Base-by-base conservation (phyloP, 768 basidiomycete species). In the Suillus subalutaceus region DNA sequence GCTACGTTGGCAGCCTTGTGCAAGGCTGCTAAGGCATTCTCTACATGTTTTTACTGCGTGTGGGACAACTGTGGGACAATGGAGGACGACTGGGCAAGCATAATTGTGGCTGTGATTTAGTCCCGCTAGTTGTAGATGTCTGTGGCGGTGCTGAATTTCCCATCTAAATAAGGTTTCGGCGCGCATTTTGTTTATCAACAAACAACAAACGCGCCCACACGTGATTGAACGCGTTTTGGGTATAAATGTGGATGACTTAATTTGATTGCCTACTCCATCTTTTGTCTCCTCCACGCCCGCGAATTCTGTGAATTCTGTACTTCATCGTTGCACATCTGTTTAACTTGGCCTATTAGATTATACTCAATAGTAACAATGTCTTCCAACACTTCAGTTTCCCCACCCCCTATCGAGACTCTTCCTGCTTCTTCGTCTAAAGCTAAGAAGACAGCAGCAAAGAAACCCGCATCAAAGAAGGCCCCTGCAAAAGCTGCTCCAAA, bases 371-470 rank as follows among this genome's bases (percentile, higher is more conserved):
- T 59, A 44, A 26, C 40, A 48, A 66, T 66, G 66, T 66, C 66
- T 12, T 66, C 66, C 53, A 66, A 66, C 53, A 66, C 66, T 30
- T 66, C 66, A 6, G 41, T 5, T 30, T 66, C 66, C 13, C 66
- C 66, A 44, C 66, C 66, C 66, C 66, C 66, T 64, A 66, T 66
- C 20, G 66, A 59, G 43, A 65, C 40, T 20, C 63, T 66, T 35
- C 63, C 56, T 4, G 56, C 53, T 4, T 52, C 66, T 58, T 52
- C 65, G 4, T 66, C 79, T 68, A 82, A 81, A 69, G 64, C 75
- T n/a, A 64, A 73, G 18, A 70, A 79, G 23, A 10, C 59, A 41
- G 18, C 40, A 18, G 77, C 79, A 62, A 79, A 81, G 71, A 68
- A 69, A 30, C 37, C 32, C 1, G 38, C 57, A 32, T 23, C 67